These are phyloP conservation scores for Colletotrichum viniferum DNA, from an alignment of 2,329 filamentous ascomycete species.

Conservation along the genomic window DNA sequence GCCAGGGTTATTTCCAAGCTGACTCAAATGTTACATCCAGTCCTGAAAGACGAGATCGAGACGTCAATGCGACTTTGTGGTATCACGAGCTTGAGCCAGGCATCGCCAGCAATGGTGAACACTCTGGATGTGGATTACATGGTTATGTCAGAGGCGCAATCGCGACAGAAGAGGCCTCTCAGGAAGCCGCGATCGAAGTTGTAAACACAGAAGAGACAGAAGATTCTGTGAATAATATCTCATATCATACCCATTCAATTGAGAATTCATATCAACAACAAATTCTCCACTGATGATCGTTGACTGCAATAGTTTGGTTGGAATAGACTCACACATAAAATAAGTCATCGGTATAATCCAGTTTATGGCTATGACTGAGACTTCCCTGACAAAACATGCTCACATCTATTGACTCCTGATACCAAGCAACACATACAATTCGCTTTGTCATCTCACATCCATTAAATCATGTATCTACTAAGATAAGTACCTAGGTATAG, in stretches of 20 bases:
- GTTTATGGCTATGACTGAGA: not conserved
- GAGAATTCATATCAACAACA: not conserved
- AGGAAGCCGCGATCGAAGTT: not conserved
- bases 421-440: accelerated
- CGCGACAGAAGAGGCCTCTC: not conserved
- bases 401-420: not conserved
- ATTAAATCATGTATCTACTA: not conserved
- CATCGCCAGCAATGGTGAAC: constrained; percentile 31
- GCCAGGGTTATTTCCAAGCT: not conserved
- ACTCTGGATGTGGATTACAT: constrained; percentile 35
- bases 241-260: not conserved
- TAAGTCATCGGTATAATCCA: not conserved
- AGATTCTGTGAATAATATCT: not conserved
- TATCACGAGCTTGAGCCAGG: constrained; percentile 31
- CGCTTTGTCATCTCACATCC: not conserved
- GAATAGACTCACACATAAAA: not conserved
- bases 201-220: not conserved
- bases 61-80: constrained; percentile 32
- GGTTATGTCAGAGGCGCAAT: constrained; percentile 22
- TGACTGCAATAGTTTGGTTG: not conserved
- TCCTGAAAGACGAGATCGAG: constrained; percentile 33
- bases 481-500: not conserved
- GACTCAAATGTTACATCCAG: not conserved
- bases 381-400: accelerated
- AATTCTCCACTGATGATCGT: not conserved